These are phyloP conservation scores for Aspergillus campestris DNA, from an alignment of 495 filamentous ascomycete species.

Conservation along the genomic window DNA sequence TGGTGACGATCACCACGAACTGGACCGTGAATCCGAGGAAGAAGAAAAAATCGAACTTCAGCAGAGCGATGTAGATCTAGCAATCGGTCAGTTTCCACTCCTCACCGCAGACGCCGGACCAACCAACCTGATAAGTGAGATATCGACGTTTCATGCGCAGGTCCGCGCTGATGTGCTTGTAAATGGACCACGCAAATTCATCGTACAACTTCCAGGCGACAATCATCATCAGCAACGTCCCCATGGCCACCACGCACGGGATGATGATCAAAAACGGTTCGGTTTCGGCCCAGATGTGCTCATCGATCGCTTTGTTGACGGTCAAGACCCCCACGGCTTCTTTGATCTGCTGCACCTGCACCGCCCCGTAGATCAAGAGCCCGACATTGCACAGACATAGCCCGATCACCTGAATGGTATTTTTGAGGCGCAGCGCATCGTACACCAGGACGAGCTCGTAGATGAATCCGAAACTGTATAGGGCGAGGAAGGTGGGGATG, in stretches of 20 bases:
- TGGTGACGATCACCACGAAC: conserved; percentile 84
- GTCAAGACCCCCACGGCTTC: conserved; percentile 52
- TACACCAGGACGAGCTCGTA: conserved; percentile 85
- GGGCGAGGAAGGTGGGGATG: conserved; percentile 80
- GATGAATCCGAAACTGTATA: conserved; percentile 96
- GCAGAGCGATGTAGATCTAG: conserved; percentile 92
- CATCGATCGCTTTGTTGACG: conserved; percentile 21
- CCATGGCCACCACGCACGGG: conserved; percentile 72
- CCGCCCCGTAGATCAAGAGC: conserved; percentile 81
- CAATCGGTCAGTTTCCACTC: conserved; percentile 18
- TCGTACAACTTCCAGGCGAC: conserved; percentile 93
- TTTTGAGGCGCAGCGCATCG: conserved; percentile 89
- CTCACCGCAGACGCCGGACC: background rate
- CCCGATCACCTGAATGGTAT: conserved; percentile 97
- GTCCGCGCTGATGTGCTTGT: conserved; percentile 98
- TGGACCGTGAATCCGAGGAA: conserved; percentile 98
- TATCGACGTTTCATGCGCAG: conserved; percentile 94
- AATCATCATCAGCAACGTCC: conserved; percentile 61
- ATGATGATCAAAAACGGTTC: conserved; percentile 76
- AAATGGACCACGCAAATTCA: conserved; percentile 98
- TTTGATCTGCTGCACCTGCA: conserved; percentile 83
- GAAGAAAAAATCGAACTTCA: conserved; percentile 99
- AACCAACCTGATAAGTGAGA: conserved; percentile 83
- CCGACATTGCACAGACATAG: conserved; percentile 86
- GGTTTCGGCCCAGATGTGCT: conserved; percentile 54